Evolutionary conservation across 371 early-diverging fungal species (phyloP).

Genomic region (Lichtheimia ornata): DNA sequence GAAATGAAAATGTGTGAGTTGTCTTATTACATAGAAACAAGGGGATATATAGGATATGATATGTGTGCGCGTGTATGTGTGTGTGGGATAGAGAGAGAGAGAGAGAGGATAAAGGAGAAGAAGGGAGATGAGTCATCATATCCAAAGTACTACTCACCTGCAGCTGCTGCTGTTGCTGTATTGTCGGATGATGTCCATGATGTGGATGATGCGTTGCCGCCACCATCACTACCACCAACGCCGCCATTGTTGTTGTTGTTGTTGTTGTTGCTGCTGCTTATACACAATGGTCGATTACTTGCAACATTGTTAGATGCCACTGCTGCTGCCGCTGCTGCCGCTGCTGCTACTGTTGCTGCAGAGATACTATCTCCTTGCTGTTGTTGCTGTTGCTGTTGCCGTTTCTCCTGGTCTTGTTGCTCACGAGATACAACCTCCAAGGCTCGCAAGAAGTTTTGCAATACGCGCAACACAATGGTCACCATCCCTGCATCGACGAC

Average conservation of each 20-base stretch:
- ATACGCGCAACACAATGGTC: slow-evolving; percentile 74
- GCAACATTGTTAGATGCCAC: slow-evolving; percentile 2
- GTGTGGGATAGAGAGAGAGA: slow-evolving; percentile 9
- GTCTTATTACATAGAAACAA: neutral
- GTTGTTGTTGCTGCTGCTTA: neutral
- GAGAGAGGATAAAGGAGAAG: neutral
- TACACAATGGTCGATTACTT: slow-evolving; percentile 1
- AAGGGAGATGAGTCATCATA: neutral
- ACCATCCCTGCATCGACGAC: slow-evolving; percentile 87
- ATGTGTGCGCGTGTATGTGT: too few relatives aligned
- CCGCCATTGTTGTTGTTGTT: neutral
- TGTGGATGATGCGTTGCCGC: neutral
- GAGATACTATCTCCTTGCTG: neutral
- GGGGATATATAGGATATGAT: neutral
- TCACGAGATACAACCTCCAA: slow-evolving; percentile 31
- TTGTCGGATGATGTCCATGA: too few relatives aligned
- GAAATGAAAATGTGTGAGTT: neutral
- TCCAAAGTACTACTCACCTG: neutral
- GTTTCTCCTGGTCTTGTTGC: slow-evolving; percentile 1
- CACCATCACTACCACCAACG: neutral
- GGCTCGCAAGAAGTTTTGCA: slow-evolving; percentile 67
- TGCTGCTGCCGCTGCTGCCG: slow-evolving; percentile 3
- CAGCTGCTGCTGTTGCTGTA: neutral
- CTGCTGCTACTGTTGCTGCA: neutral
- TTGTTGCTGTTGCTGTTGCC: slow-evolving; percentile 1